Evolutionary conservation across 768 basidiomycete species (phyloP), one percentile per base, ranked within the genome.

Genomic region (Phlegmacium glaucopus): DNA sequence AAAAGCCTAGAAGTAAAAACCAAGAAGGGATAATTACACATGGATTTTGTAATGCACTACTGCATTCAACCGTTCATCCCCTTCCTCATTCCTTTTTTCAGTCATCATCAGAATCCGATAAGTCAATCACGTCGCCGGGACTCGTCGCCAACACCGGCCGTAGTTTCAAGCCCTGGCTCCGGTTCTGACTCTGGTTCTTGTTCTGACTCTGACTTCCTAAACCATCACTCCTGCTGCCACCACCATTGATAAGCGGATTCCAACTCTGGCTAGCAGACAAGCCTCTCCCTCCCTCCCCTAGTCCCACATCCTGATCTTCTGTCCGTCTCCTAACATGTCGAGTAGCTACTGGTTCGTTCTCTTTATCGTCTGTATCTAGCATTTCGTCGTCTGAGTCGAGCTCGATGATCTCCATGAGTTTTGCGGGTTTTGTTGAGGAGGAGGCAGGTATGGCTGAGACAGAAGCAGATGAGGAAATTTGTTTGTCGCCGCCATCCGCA

Each of bases 281-380:
- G 3, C 32, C n/a, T 34, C 32, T 6, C n/a, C 10, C 11, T 27
- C 32, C 17, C 22, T 15, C 37, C 6, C 17, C 10, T 16, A 34
- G 25, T 25, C n/a, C 35, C 27, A 9, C 27, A n/a, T 18, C 39
- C 7, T 34, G 15, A 9, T 52, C 57, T 27, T 60, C 65, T 10
- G 69, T 61, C 29, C 76, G 66, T 53, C 67, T 60, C 44, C 77
- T 69, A 11, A 80, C 74, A 63, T 75, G 74, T 39, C 80, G 61
- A n/a, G 71, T 72, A 6, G 76, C 69, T 2, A 73, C 70, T 4
- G 76, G 77, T 30, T 73, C 62, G 57, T 86, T 86, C 64, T 86
- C 85, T 60, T 85, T 84, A 55, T 84, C 78, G 12, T 76, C 76
- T 22, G 72, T 69, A 9, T 77, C 79, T 11, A 69, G 65, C 43